phyloP scores from a whole-genome alignment of 331 rosid genomes.

The Malus hybrid region DNA sequence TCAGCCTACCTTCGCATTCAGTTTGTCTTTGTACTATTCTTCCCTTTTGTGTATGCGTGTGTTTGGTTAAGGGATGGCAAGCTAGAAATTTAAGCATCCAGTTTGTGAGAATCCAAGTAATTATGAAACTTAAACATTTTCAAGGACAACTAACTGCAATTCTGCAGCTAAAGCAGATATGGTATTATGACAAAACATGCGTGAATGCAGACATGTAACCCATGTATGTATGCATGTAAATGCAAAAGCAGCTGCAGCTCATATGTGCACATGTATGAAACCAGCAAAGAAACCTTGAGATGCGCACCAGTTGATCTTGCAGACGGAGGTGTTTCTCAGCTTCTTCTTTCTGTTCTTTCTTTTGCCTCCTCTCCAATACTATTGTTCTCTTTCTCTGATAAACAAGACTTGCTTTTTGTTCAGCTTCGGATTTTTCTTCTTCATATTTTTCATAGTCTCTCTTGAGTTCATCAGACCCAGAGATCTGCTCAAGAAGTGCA shows the following conservation, averaged over 20 bases:
- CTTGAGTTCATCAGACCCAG: slow-evolving; percentile 84
- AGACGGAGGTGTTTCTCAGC: slow-evolving; percentile 86
- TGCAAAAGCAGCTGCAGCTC: background rate
- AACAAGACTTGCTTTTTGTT: slow-evolving; percentile 71
- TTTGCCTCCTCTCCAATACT: slow-evolving; percentile 80
- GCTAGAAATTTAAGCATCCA: background rate
- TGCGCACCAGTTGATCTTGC: slow-evolving; percentile 70
- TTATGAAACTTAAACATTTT: background rate
- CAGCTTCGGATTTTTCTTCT: slow-evolving; percentile 68
- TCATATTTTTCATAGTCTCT: slow-evolving; percentile 75
- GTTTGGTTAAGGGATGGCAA: background rate
- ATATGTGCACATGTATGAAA: background rate
- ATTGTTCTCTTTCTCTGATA: slow-evolving; percentile 81
- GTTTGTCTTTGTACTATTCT: background rate
- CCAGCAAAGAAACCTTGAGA: slow-evolving; percentile 1
- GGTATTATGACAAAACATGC: background rate
- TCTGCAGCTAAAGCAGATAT: background rate
- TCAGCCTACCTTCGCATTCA: background rate
- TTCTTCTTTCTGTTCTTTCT: slow-evolving; percentile 94
- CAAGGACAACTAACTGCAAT: background rate
- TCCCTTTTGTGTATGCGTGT: background rate
- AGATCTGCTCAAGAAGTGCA: slow-evolving; percentile 80
- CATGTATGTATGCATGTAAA: background rate
- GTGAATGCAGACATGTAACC: background rate
- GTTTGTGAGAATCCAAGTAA: background rate